phyloP scores from a whole-genome alignment of 345 rosid species.

The Populus deltoides region DNA sequence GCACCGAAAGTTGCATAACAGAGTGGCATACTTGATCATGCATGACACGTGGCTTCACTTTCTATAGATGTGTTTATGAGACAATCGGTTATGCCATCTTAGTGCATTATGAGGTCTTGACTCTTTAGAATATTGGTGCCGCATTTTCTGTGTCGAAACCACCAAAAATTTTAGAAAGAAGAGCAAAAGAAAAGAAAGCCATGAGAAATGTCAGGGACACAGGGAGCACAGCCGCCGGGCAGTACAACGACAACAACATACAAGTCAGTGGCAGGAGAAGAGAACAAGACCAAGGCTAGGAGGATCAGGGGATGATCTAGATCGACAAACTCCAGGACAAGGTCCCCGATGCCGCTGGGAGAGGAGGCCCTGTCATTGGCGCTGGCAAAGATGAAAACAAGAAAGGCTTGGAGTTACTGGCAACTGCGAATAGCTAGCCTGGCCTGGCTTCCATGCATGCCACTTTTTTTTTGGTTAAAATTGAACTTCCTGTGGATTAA shows the following conservation, averaged over 20 bases:
- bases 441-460: neutral
- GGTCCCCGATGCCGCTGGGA: constrained; percentile 43
- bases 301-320: constrained; percentile 42
- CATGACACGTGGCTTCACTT: neutral
- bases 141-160: neutral
- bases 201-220: constrained; percentile 53
- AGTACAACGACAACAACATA: constrained; percentile 47
- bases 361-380: constrained; percentile 51
- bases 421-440: constrained; percentile 25
- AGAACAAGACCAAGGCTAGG: constrained; percentile 47
- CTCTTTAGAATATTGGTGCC: neutral
- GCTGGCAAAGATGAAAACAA: constrained; percentile 36
- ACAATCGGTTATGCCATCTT: neutral
- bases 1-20: neutral
- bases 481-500: neutral
- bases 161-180: neutral
- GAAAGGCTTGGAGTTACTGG: constrained; percentile 46
- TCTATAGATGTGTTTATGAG: neutral
- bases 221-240: constrained; percentile 55
- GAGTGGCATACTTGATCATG: neutral
- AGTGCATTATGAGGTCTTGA: neutral
- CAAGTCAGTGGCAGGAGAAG: constrained; percentile 46
- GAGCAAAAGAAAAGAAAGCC: neutral
- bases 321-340: constrained; percentile 41
- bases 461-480: neutral